These are phyloP conservation scores for Lupinus albus DNA, from an alignment of 306 rosid species.

Conservation along the genomic window DNA sequence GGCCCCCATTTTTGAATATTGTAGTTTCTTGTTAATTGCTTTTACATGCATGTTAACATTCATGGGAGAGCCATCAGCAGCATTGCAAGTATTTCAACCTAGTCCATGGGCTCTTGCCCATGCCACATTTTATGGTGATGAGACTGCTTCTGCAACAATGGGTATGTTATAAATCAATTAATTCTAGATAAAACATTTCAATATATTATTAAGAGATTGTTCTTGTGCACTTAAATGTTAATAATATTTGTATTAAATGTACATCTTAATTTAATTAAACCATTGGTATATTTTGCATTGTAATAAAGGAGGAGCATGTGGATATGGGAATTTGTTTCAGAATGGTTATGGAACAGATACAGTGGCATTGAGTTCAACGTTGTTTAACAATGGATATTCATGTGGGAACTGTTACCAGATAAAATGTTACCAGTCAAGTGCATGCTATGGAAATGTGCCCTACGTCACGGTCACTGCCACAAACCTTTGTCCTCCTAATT, in stretches of 20 bases:
- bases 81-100: slow-evolving; percentile 50
- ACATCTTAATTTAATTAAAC: background rate
- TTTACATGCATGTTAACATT: slow-evolving; percentile 40
- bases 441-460: slow-evolving; percentile 48
- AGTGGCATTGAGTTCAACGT: slow-evolving; percentile 72
- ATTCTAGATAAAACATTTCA: slow-evolving; percentile 4
- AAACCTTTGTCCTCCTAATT: slow-evolving; percentile 86
- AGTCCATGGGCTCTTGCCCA: slow-evolving; percentile 71
- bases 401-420: slow-evolving; percentile 84
- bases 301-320: slow-evolving; percentile 81
- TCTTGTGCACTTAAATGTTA: no score
- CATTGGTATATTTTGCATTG: background rate
- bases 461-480: slow-evolving; percentile 82
- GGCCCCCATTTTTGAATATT: slow-evolving; percentile 50
- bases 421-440: slow-evolving; percentile 62
- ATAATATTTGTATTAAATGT: no score
- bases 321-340: slow-evolving; percentile 75
- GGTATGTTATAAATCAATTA: slow-evolving; percentile 47
- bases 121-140: slow-evolving; percentile 94
- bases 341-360: slow-evolving; percentile 86
- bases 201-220: no score
- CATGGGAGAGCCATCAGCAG: slow-evolving; percentile 32
- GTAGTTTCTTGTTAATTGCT: slow-evolving; percentile 45
- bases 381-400: slow-evolving; percentile 82
- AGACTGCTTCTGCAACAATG: slow-evolving; percentile 80